These are phyloP conservation scores for Phoma sp. DNA, from an alignment of 2,329 filamentous ascomycete species.

Conservation along the genomic window DNA sequence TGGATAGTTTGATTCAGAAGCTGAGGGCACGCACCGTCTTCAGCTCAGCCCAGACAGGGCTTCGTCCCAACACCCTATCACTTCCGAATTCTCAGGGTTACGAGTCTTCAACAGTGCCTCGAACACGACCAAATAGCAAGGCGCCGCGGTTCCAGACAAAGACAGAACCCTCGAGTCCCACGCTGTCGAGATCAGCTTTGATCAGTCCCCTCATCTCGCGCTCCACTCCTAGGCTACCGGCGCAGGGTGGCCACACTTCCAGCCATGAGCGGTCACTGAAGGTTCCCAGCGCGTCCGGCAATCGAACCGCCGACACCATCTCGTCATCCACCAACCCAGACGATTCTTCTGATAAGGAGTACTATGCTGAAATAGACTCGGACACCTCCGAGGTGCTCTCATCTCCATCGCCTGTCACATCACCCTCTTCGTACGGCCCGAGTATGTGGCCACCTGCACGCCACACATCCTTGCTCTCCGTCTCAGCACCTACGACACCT, in stretches of 20 bases:
- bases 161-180: slow-evolving; percentile 29
- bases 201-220: slow-evolving; percentile 28
- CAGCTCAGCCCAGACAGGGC: slow-evolving; percentile 64
- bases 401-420: slow-evolving; percentile 39
- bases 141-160: slow-evolving; percentile 27
- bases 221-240: slow-evolving; percentile 11
- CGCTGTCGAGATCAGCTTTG: slow-evolving; percentile 23
- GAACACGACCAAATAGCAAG: slow-evolving; percentile 30
- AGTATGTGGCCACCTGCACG: slow-evolving; percentile 35
- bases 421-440: slow-evolving; percentile 30
- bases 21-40: slow-evolving; percentile 73
- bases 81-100: slow-evolving; percentile 38
- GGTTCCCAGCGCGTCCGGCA: background rate
- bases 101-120: slow-evolving; percentile 20
- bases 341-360: slow-evolving; percentile 42
- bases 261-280: slow-evolving; percentile 1
- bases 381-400: slow-evolving; percentile 43
- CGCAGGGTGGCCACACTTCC: slow-evolving; percentile 1
- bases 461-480: slow-evolving; percentile 31
- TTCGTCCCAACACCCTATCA: slow-evolving; percentile 31
- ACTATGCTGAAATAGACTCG: slow-evolving; percentile 38
- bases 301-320: slow-evolving; percentile 24
- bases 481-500: slow-evolving; percentile 39
- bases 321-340: slow-evolving; percentile 41
- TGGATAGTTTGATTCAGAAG: slow-evolving; percentile 76